Evolutionary conservation across 371 early-diverging fungal species (phyloP).

Genomic region (Apophysomyces sp.): DNA sequence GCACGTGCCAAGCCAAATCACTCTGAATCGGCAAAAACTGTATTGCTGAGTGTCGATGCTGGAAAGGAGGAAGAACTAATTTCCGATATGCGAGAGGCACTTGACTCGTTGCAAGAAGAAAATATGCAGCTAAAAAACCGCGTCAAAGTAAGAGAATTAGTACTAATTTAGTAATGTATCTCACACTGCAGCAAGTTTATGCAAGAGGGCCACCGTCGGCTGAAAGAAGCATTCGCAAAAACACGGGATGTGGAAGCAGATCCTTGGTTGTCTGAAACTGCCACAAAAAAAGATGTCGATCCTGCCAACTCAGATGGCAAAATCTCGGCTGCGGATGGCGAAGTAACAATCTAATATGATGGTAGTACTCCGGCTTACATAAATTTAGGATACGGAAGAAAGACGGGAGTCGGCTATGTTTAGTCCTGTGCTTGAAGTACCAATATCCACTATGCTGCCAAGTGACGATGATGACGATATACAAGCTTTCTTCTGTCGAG

Average conservation of each 20-base stretch:
- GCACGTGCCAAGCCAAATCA: slow-evolving; percentile 12
- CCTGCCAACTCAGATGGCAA: background rate
- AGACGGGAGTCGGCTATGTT: slow-evolving; percentile 9
- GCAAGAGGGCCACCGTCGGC: slow-evolving; percentile 33
- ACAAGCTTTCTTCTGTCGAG: background rate
- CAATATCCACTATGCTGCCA: slow-evolving; percentile 7
- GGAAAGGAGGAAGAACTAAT: slow-evolving; percentile 41
- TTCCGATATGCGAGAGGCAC: slow-evolving; percentile 37
- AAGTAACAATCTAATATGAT: background rate
- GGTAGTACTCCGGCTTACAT: background rate
- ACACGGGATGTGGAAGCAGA: slow-evolving; percentile 11
- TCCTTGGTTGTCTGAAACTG: slow-evolving; percentile 1
- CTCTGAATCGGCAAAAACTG: slow-evolving; percentile 18
- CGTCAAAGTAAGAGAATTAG: slow-evolving; percentile 19
- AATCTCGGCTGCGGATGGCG: background rate
- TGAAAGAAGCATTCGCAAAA: slow-evolving; percentile 39
- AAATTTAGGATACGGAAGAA: background rate
- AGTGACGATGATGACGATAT: slow-evolving; percentile 9
- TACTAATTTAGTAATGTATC: background rate
- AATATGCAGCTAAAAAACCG: slow-evolving; percentile 33
- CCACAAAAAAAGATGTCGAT: background rate
- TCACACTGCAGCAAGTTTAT: slow-evolving; percentile 18
- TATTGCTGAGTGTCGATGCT: slow-evolving; percentile 32
- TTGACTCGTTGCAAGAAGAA: slow-evolving; percentile 36
- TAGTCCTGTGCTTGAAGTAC: slow-evolving; percentile 16